A percentile compares a stretch with the other conserved stretches of the same genome.
Conservation (phyloP, 2,329 filamentous ascomycete genomes). For the Microsporum audouinii region DNA sequence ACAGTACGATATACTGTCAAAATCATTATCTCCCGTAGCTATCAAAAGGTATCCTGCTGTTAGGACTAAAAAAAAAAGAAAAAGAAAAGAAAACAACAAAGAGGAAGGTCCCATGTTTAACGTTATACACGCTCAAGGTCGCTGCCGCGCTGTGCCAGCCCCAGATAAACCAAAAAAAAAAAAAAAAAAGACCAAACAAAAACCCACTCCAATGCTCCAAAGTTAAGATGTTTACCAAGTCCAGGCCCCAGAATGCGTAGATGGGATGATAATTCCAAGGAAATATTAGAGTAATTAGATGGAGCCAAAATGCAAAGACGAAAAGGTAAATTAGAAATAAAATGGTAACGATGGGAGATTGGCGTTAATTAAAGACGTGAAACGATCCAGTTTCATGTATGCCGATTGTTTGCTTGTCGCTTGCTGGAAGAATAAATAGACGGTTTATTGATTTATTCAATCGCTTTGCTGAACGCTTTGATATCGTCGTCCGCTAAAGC, state of each 20-base stretch:
- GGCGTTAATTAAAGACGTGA: not conserved
- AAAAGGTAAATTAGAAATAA: not conserved
- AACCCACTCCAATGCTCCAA: not conserved
- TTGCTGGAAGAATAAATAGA: not conserved
- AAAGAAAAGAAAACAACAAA: not conserved
- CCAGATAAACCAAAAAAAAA: not conserved
- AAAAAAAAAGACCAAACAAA: not conserved
- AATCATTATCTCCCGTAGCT: too few relatives aligned
- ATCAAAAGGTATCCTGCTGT: too few relatives aligned
- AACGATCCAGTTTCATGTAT: not conserved
- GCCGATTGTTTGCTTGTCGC: not conserved
- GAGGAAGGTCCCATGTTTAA: not conserved
- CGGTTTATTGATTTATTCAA: constrained; percentile 19
- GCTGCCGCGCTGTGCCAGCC: not conserved
- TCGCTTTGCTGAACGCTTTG: constrained; percentile 32
- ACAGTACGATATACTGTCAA: too few relatives aligned
- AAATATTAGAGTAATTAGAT: constrained; percentile 2
- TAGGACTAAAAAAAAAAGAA: not conserved
- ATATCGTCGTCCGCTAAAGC: constrained; percentile 50
- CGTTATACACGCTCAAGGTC: not conserved
- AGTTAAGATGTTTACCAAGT: not conserved
- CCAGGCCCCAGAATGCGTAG: constrained; percentile 1
- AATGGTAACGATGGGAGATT: not conserved
- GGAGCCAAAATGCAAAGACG: not conserved
- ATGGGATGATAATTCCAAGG: not conserved